Base-by-base conservation (phyloP, 371 early-diverging fungal species). In the Mucor lusitanicus region DNA sequence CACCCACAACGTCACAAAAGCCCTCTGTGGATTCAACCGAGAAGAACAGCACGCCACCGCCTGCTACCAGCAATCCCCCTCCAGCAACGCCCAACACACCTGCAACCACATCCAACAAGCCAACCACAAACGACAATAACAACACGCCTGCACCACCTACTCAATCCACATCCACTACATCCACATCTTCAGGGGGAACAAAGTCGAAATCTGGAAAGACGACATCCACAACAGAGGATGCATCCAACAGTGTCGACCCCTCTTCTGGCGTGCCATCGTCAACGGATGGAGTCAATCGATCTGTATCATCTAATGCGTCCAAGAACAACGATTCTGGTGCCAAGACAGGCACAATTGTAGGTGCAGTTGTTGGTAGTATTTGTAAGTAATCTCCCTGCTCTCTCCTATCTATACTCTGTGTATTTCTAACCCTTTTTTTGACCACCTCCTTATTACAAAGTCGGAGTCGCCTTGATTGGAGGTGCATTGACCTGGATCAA, bases 291-390 rank as follows among this genome's bases (percentile, higher is more conserved):
- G 19, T 33, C 1, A 61, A 27, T 28, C 32, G 61, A 23, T 23
- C 70, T 56, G 32, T 63, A 32, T 1, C 58, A 28, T 3, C 59
- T 9, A 62, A 55, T 23, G 27, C 63, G 21, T n/a, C 21, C 32
- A 40, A 56, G 27, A 64, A 67, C 19, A 60, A 37, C 21, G 60
- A 37, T 32, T 55, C 57, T 35, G 55, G 70, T 27, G 70, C 53
- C 40, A 74, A 70, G 15, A 73, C 74, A n/a, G 76, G 73, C 44
- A 54, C 71, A 7, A 71, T 82, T 64, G 75, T 67, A 23, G 83
- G 80, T 62, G 77, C 74, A 35, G 71, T 78, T 5, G 73, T 82
- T 28, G 80, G 80, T 63, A 75, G 77, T 54, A 68, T 83, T 64
- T 76, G 80, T 77, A 80, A 73, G 79, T 62, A 32, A 27, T 19